These are phyloP conservation scores for Closterium sp. DNA, from an alignment of 139 green algal species.

Conservation along the genomic window DNA sequence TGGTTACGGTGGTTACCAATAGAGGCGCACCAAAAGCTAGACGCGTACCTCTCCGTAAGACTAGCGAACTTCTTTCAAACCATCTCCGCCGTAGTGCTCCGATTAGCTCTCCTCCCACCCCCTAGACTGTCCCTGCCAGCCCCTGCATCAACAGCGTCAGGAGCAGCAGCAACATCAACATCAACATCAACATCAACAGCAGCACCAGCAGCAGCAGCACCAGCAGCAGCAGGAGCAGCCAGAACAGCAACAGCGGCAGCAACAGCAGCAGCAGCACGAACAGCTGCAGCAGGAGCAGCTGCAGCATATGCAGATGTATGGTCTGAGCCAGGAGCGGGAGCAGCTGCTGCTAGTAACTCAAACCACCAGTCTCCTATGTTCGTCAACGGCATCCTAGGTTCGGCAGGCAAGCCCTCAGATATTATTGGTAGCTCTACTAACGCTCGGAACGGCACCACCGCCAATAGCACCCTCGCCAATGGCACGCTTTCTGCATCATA, in stretches of 20 bases:
- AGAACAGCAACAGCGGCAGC: not conserved
- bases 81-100: not conserved
- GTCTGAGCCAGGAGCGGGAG: not conserved
- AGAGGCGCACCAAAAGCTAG: not conserved
- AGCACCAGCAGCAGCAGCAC: too few relatives aligned
- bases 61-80: not conserved
- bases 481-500: not conserved
- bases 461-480: not conserved
- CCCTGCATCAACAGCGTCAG: not conserved
- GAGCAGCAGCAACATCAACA: not conserved
- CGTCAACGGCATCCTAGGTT: not conserved
- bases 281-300: not conserved
- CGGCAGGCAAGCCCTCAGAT: not conserved
- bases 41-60: not conserved
- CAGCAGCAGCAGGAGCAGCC: not conserved
- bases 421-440: not conserved
- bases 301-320: not conserved
- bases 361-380: not conserved
- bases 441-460: not conserved
- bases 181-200: too few relatives aligned
- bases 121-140: not conserved
- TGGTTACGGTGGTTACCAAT: slow-evolving; percentile 17
- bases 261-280: not conserved
- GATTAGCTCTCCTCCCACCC: not conserved
- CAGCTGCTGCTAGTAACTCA: not conserved